These are phyloP conservation scores for Sporisorium exsertum DNA, from an alignment of 1,284 basidiomycete species.

Conservation along the genomic window DNA sequence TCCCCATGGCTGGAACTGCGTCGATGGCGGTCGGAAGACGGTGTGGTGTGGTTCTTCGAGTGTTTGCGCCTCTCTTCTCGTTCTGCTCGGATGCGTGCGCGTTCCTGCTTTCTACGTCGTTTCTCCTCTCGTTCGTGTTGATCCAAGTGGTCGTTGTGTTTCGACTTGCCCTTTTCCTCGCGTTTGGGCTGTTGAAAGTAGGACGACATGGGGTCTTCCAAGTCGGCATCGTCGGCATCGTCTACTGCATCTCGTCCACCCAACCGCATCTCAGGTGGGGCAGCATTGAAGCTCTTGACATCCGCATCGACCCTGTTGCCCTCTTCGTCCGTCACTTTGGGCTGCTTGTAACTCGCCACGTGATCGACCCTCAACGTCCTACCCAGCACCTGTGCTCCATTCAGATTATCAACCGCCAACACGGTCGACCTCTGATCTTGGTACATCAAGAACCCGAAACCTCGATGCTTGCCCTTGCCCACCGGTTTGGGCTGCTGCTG, in stretches of 20 bases:
- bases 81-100: constrained; percentile 50
- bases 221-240: constrained; percentile 73
- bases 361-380: constrained; percentile 90
- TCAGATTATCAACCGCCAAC: constrained; percentile 97
- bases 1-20: not conserved
- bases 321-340: constrained; percentile 80
- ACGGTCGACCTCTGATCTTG: constrained; percentile 96
- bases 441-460: constrained; percentile 98
- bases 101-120: constrained; percentile 57
- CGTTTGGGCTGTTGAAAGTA: constrained; percentile 72
- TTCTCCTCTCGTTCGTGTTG: constrained; percentile 51
- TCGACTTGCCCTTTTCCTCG: constrained; percentile 26
- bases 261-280: constrained; percentile 29
- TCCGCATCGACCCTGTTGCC: constrained; percentile 90
- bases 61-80: constrained; percentile 16
- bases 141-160: not conserved
- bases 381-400: constrained; percentile 89
- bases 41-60: not conserved
- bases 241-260: constrained; percentile 18
- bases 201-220: constrained; percentile 96
- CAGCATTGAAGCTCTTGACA: constrained; percentile 62
- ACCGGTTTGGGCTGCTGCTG: constrained; percentile 1
- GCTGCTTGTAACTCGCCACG: constrained; percentile 87
- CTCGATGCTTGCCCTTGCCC: constrained; percentile 71
- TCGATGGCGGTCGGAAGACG: not conserved